Conservation (phyloP, 768 basidiomycete genomes). For the Candolleomyces aberdarensis region DNA sequence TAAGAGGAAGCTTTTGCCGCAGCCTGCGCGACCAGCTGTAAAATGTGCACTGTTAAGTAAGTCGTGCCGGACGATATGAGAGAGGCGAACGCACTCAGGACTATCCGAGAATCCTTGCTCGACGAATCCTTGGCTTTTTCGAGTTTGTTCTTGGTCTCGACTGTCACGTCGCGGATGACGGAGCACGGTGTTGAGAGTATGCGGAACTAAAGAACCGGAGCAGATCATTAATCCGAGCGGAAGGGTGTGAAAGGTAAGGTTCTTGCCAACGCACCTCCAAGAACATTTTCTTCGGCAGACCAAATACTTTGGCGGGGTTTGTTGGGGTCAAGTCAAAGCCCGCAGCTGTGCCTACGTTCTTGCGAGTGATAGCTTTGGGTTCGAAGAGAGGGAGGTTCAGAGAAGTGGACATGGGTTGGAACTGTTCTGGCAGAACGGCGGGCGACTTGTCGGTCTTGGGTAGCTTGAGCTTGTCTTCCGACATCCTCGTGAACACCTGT, state of each 20-base stretch:
- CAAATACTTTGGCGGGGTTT: slow-evolving; percentile 60
- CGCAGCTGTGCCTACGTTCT: slow-evolving; percentile 42
- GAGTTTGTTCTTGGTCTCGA: slow-evolving; percentile 52
- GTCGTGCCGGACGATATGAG: background rate
- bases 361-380: slow-evolving; percentile 21
- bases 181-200: slow-evolving; percentile 70
- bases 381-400: slow-evolving; percentile 3
- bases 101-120: slow-evolving; percentile 51
- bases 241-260: background rate
- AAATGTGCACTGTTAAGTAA: slow-evolving; percentile 8
- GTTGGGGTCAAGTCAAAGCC: slow-evolving; percentile 42
- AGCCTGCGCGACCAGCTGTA: slow-evolving; percentile 70
- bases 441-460: background rate
- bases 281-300: slow-evolving; percentile 65
- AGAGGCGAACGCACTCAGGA: slow-evolving; percentile 52
- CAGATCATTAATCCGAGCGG: background rate
- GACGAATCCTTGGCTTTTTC: slow-evolving; percentile 44
- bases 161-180: slow-evolving; percentile 66
- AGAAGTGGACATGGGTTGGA: background rate
- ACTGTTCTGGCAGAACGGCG: background rate
- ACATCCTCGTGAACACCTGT: slow-evolving; percentile 11
- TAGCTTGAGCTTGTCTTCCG: slow-evolving; percentile 3
- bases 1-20: slow-evolving; percentile 78
- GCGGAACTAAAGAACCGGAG: slow-evolving; percentile 46
- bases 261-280: slow-evolving; percentile 55